A percentile compares a stretch with the other conserved stretches of the same genome.
These are phyloP conservation scores for Candida pseudoglaebosa DNA, from an alignment of 805 yeast genomes.

Conservation along the genomic window DNA sequence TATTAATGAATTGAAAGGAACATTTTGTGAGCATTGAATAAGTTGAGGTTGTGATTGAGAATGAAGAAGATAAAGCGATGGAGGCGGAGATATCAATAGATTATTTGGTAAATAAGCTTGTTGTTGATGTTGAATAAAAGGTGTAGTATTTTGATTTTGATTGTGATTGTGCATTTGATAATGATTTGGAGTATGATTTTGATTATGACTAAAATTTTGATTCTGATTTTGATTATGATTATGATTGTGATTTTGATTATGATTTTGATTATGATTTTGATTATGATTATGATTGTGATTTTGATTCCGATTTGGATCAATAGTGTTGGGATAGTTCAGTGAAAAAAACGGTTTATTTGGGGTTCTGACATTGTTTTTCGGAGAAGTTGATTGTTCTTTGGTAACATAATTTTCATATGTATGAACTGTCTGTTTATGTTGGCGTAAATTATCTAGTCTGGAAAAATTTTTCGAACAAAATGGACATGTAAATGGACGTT, in stretches of 20 bases:
- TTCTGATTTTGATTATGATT: background rate
- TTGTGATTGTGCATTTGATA: background rate
- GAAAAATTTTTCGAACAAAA: slow-evolving; percentile 77
- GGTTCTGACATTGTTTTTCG: slow-evolving; percentile 3
- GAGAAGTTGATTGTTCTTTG: slow-evolving; percentile 8
- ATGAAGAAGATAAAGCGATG: slow-evolving; percentile 6
- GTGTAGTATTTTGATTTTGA: no score
- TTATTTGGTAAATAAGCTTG: background rate
- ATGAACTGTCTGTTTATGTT: slow-evolving; percentile 77
- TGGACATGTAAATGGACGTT: slow-evolving; percentile 85
- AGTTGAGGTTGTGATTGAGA: background rate
- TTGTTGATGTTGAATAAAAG: no score
- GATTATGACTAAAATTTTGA: background rate
- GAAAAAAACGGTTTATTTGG: slow-evolving; percentile 6
- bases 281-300: background rate
- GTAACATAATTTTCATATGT: slow-evolving; percentile 34
- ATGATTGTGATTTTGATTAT: slow-evolving; percentile 5
- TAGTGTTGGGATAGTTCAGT: slow-evolving; percentile 2
- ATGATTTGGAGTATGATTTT: background rate
- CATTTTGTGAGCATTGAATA: background rate
- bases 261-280: slow-evolving; percentile 5
- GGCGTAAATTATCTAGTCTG: slow-evolving; percentile 82
- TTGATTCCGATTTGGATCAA: background rate
- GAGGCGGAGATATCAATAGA: slow-evolving; percentile 6
- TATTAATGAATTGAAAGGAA: background rate